Evolutionary conservation across 164 flowering plant species (phyloP), one percentile per base, ranked within the genome.

Genomic region (Warburgia ugandensis): DNA sequence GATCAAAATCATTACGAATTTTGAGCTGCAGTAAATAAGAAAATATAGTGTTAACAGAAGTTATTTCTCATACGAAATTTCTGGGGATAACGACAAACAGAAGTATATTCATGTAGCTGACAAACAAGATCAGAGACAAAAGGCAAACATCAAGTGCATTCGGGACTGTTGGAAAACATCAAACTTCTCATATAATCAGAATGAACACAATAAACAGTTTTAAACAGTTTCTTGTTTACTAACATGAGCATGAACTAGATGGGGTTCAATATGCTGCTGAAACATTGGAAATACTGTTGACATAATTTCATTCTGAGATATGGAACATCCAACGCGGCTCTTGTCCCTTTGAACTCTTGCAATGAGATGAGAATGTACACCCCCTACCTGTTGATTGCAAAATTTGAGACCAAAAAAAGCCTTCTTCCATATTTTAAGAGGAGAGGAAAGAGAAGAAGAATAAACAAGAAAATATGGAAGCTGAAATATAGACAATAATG

Each of bases 201-300:
- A n/a, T n/a, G n/a, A n/a, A n/a, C n/a, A n/a, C n/a, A n/a, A n/a
- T 17, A 50, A 48, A 17, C 13, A 26, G 14, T 25, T 17, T 28
- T 13, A 41, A 41, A 29, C 13, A 13, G 12, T n/a, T 28, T 19
- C 13, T 26, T 16, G 27, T 22, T 13, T 30, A 84, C 98, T 85
- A 38, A 87, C 98, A 76, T 94, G 96, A 25, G 99, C 99, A 71
- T 86, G 94, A 66, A 89, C 99, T 55, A 94, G 97, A 77, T 94
- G 99, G 36, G 99, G 99, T 68, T 89, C 97, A 59, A 94, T 94
- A 58, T 82, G 73, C 66, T 80, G 95, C 79, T 89, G 97, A 64
- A 94, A 94, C 87, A 94, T 84, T 29, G 99, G 99, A 70, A 94
- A 94, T 7, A 89, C 97, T 5, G 88, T 80, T 70, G 68, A 84